Evolutionary conservation across 371 early-diverging fungal genomes (phyloP), one percentile per base, ranked within the genome.

Genomic region (Haplosporangium sp.): DNA sequence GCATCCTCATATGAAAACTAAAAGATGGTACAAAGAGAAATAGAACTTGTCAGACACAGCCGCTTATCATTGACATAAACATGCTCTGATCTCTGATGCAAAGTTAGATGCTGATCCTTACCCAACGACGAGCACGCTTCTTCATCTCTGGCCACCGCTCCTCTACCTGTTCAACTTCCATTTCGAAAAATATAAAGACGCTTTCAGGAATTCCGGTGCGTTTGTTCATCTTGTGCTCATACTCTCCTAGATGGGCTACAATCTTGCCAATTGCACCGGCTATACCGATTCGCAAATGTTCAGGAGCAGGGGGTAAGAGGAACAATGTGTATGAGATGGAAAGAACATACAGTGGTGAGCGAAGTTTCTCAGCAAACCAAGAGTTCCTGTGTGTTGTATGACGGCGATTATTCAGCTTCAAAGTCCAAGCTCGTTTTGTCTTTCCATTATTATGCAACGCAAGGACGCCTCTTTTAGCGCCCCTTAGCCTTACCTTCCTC

Each of bases 1-100:
- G 90, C 90, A 54, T 90, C 89, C 38, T 88, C 86, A 57, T 76
- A 86, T 11, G 86, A 73, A 64, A 86, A 88, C 89, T 89, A 80
- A 46, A 23, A 9, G 43, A 55, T 41, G n/a, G 56, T 41, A 52
- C 18, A 47, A 48, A 40, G 20, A 11, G 37, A 1, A 36, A 5
- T 23, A 45, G 21, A 20, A 47, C 38, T 41, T 20, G 52, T 41
- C 41, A 18, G 13, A 45, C 16, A 21, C 41, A 43, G n/a, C 47
- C 29, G 40, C 40, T 20, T 45, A 9, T 40, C 29, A 59, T 52
- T 21, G 36, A 52, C 18, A 9, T 51, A 29, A 12, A 57, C 21
- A 57, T 20, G 29, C 8, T 18, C 9, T 18, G 54, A 29, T 62
- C 8, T 18, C 9, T 18, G 54, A 29, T 62, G 37, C 13, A n/a